These are phyloP conservation scores for Aspergillus brunneoviolaceus DNA, from an alignment of 2,329 filamentous ascomycete species.

Conservation along the genomic window DNA sequence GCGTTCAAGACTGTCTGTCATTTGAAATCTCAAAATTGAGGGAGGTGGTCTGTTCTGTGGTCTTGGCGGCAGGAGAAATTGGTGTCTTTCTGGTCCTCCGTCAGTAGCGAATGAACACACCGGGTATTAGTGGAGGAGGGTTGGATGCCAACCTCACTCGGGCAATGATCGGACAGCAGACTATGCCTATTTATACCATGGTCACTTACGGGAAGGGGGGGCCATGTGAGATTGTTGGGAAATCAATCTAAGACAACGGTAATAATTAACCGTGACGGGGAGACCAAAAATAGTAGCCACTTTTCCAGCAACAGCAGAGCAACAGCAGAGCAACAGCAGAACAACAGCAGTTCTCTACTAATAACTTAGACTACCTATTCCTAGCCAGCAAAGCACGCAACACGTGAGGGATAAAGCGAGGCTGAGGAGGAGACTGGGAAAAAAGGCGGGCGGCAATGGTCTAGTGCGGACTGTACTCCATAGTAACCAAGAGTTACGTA, in stretches of 20 bases:
- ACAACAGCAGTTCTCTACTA: neutral
- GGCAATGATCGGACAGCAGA: conserved; percentile 2
- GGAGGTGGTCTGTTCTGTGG: neutral
- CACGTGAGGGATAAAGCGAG: conserved; percentile 11
- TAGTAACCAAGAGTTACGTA: too few species aligned
- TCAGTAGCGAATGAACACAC: neutral
- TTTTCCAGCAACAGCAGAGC: neutral
- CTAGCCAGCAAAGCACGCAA: neutral
- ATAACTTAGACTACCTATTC: too few species aligned
- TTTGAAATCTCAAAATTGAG: neutral
- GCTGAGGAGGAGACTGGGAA: conserved; percentile 9
- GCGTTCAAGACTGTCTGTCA: too few species aligned
- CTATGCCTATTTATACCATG: neutral
- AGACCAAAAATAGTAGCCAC: conserved; percentile 22
- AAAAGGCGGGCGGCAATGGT: conserved; percentile 9
- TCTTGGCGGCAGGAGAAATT: neutral
- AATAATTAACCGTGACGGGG: conserved; percentile 16
- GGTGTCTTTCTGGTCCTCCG: neutral
- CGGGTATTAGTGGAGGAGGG: neutral
- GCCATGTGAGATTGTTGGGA: conserved; percentile 3
- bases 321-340: neutral
- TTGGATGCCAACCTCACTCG: neutral
- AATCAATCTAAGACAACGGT: conserved; percentile 8
- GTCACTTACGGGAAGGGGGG: neutral
- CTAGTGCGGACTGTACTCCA: neutral